These are phyloP conservation scores for Suhomyces sp. DNA, from an alignment of 805 yeast species.

Conservation along the genomic window DNA sequence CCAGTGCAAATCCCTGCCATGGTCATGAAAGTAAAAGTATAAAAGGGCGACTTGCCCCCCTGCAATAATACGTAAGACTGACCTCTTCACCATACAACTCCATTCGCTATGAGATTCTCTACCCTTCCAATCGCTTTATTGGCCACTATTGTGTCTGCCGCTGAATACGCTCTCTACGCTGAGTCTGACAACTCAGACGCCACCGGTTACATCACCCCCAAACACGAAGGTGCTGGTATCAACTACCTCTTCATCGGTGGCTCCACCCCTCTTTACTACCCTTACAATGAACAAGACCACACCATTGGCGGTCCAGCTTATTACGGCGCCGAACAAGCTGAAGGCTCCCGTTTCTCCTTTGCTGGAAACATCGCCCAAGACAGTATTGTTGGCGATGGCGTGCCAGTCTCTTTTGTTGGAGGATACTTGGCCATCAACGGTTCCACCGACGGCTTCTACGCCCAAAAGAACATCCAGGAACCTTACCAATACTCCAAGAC, in stretches of 20 bases:
- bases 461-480: constrained; percentile 43
- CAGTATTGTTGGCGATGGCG: constrained; percentile 7
- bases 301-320: not conserved
- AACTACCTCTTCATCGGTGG: constrained; percentile 36
- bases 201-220: constrained; percentile 8
- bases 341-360: constrained; percentile 2
- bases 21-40: not conserved
- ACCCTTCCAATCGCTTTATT: constrained; percentile 7
- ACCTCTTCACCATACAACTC: too few species aligned
- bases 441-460: constrained; percentile 31
- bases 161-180: constrained; percentile 1
- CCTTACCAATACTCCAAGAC: constrained; percentile 38
- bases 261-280: constrained; percentile 15
- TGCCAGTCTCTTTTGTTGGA: constrained; percentile 14
- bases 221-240: constrained; percentile 48
- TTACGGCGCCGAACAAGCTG: not conserved
- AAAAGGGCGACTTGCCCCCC: not conserved
- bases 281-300: constrained; percentile 16
- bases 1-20: too few species aligned
- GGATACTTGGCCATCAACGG: constrained; percentile 30
- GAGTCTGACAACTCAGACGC: constrained; percentile 2
- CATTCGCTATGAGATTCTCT: constrained; percentile 7
- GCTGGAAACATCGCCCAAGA: constrained; percentile 8
- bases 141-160: constrained; percentile 6
- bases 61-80: too few species aligned